phyloP scores from a whole-genome alignment of 768 basidiomycete genomes.

The Boletus tylopilopsis region DNA sequence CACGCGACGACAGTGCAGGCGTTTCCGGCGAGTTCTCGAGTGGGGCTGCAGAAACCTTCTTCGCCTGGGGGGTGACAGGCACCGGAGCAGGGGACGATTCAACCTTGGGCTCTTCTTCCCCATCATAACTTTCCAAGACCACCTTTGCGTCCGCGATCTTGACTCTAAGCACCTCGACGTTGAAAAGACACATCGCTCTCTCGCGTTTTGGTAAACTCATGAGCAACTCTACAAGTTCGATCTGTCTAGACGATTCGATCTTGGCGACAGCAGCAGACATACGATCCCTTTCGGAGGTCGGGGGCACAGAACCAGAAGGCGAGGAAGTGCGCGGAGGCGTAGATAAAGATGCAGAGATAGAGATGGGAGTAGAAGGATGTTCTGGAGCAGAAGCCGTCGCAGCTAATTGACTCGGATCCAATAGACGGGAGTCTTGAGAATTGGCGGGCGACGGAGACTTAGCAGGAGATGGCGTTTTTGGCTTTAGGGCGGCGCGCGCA shows the following conservation, averaged over 20 bases:
- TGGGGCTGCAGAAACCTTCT: slow-evolving; percentile 42
- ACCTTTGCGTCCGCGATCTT: slow-evolving; percentile 82
- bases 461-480: slow-evolving; percentile 38
- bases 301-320: slow-evolving; percentile 59
- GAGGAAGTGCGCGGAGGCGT: slow-evolving; percentile 85
- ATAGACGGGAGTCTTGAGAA: slow-evolving; percentile 69
- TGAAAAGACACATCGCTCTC: slow-evolving; percentile 89
- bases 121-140: slow-evolving; percentile 73
- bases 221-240: slow-evolving; percentile 70
- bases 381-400: slow-evolving; percentile 88
- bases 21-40: slow-evolving; percentile 61
- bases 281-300: slow-evolving; percentile 69
- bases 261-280: slow-evolving; percentile 63
- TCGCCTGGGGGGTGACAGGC: slow-evolving; percentile 59
- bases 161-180: slow-evolving; percentile 67
- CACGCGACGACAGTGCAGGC: slow-evolving; percentile 72
- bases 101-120: slow-evolving; percentile 39
- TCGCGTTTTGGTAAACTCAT: slow-evolving; percentile 88
- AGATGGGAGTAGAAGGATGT: slow-evolving; percentile 83
- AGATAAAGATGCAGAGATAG: slow-evolving; percentile 67
- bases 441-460: slow-evolving; percentile 52
- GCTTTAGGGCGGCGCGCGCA: slow-evolving; percentile 34
- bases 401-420: slow-evolving; percentile 57
- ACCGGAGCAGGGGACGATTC: slow-evolving; percentile 33
- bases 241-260: slow-evolving; percentile 56